Percentiles rank a stretch among this genome's conserved stretches.
Conservation (phyloP, 139 green algal species). For the Micractinium conductrix region DNA sequence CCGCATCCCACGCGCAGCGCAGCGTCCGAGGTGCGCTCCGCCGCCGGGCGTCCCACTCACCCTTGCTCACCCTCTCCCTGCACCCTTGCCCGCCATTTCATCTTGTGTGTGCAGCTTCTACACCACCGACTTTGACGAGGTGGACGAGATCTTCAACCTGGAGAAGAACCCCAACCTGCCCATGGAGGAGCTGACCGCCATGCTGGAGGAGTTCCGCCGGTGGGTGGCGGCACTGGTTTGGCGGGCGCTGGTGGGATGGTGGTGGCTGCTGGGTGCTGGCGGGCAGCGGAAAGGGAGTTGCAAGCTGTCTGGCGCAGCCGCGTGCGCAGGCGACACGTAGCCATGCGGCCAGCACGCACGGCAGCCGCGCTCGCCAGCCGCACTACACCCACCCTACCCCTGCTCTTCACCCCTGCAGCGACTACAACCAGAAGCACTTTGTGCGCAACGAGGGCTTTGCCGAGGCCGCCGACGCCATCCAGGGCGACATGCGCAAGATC, state of each 20-base stretch:
- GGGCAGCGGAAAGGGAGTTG: not conserved
- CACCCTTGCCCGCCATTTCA: not conserved
- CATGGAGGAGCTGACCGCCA: constrained; percentile 89
- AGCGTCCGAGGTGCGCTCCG: too few species aligned
- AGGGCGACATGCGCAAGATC: constrained; percentile 90
- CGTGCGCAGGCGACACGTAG: not conserved
- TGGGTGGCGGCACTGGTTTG: not conserved
- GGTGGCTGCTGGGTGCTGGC: too few species aligned
- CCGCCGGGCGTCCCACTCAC: too few species aligned
- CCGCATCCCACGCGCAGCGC: not conserved
- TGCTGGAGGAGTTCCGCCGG: constrained; percentile 93
- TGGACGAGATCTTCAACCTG: constrained; percentile 96
- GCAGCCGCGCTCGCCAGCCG: not conserved
- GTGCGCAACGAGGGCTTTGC: constrained; percentile 98
- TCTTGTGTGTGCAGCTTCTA: constrained; percentile 97
- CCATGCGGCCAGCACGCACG: not conserved
- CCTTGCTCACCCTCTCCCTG: not conserved
- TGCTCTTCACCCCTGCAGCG: constrained; percentile 33
- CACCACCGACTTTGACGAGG: constrained; percentile 99
- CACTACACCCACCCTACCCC: not conserved
- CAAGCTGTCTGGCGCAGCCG: not conserved
- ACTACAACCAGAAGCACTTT: constrained; percentile 99
- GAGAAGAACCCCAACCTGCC: constrained; percentile 95
- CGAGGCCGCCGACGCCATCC: constrained; percentile 88
- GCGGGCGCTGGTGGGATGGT: too few species aligned